Conservation (phyloP, 345 rosid genomes). For the Gynandropsis gynandra region DNA sequence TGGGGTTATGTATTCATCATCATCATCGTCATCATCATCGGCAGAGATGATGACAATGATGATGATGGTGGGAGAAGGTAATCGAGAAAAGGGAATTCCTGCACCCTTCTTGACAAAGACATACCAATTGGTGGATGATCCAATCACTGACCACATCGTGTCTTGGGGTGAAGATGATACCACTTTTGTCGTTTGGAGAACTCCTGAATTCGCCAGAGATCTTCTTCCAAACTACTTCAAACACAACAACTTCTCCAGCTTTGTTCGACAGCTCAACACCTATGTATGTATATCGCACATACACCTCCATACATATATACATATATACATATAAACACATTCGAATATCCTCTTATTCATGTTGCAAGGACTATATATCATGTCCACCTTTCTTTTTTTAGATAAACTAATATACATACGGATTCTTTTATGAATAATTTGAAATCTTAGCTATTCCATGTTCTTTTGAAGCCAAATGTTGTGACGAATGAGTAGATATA, state of each 20-base stretch:
- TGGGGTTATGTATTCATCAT: not conserved
- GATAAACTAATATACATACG: no score
- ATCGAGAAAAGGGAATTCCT: slow-evolving; percentile 36
- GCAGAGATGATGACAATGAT: slow-evolving; percentile 21
- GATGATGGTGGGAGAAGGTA: not conserved
- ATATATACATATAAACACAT: no score
- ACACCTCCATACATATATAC: not conserved
- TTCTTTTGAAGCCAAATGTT: no score
- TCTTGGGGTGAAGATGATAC: slow-evolving; percentile 49
- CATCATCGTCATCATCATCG: slow-evolving; percentile 10
- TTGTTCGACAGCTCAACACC: slow-evolving; percentile 46
- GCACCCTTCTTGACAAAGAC: slow-evolving; percentile 60
- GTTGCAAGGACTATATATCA: no score
- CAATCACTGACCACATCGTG: slow-evolving; percentile 48
- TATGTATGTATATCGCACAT: slow-evolving; percentile 26
- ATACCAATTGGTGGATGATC: slow-evolving; percentile 53
- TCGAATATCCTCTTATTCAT: no score
- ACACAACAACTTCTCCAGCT: slow-evolving; percentile 55
- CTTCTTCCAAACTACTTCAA: slow-evolving; percentile 47
- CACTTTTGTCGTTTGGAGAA: slow-evolving; percentile 56
- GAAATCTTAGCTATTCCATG: no score
- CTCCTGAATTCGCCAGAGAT: slow-evolving; percentile 51
- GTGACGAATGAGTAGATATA: no score
- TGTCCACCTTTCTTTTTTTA: no score
- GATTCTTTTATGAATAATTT: no score